Base-by-base conservation (phyloP, 345 rosid species). In the Arabis alpina region DNA sequence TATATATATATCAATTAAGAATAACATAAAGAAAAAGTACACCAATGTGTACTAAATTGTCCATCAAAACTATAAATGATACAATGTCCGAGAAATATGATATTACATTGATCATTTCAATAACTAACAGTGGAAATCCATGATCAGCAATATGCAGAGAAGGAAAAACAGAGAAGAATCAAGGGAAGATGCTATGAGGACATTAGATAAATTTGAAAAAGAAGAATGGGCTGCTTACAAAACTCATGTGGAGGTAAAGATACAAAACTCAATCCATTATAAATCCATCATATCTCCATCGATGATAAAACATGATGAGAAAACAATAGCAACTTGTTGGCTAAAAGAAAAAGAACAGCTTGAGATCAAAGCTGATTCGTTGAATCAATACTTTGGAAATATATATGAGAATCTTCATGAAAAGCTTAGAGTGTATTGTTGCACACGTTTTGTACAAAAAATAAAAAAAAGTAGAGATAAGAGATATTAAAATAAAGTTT, bases 351-450 rank as follows among this genome's bases (percentile, higher is more conserved):
- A 74, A 59, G 48, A 13, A 51, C 72, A 66, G 77, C 77, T 74
- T 74, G 72, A 66, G 77, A 74, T 55, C 73, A 52, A 74, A 74
- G 77, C 77, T 74, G 68, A 52, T 74, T 66, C 27, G 43, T 59
- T 74, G 73, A 74, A 59, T 74, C 37, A 15, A 66, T 59, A 66
- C 72, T 42, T 57, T 50, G 6, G 14, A 57, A 30, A 66, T 57
- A 58, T 50, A 24, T 8, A 30, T 12, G 37, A 73, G 55, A 55
- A 60, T 74, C 73, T 74, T 52, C 56, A 3, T 15, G 62, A 32
- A 74, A 74, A 53, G 59, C 16, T 58, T 52, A 34, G 42, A 59
- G 32, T 32, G 50, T 11, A 58, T 32, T 24, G 36, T 36, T n/a
- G 14, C 77, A 65, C 72, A 73, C 77, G 66, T 48, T 23, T 68